Conservation (phyloP, 306 rosid species). For the Cucurbita maxima region DNA sequence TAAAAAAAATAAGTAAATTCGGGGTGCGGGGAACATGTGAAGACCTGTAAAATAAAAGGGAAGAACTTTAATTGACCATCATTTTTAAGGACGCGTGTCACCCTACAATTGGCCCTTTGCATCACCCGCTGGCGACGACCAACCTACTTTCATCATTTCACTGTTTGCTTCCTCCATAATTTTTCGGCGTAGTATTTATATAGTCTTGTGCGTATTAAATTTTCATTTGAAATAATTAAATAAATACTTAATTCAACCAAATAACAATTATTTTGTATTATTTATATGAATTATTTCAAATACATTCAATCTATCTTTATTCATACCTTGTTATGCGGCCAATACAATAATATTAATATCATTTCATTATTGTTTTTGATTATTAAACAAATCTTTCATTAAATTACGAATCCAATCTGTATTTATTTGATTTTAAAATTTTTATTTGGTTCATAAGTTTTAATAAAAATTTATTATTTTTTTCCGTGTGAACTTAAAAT, state of each 20-base stretch:
- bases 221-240: not conserved
- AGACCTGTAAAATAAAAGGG: not conserved
- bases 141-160: not conserved
- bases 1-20: not conserved
- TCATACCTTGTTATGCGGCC: not conserved
- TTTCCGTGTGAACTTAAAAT: too few relatives aligned
- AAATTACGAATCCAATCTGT: too few relatives aligned
- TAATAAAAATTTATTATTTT: too few relatives aligned
- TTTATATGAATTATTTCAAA: not conserved
- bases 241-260: not conserved
- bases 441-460: too few relatives aligned
- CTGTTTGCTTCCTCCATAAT: not conserved
- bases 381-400: too few relatives aligned
- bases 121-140: not conserved
- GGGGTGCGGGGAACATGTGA: not conserved
- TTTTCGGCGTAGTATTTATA: not conserved
- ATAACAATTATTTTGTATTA: not conserved
- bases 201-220: not conserved
- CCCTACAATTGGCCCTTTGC: not conserved
- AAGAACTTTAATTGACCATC: not conserved
- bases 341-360: not conserved
- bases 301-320: not conserved
- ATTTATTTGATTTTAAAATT: too few relatives aligned
- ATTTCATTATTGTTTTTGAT: not conserved
- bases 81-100: not conserved